Evolutionary conservation across 805 yeast species (phyloP), one percentile per base, ranked within the genome.

Genomic region (Groenewaldozyma salmanticensis): DNA sequence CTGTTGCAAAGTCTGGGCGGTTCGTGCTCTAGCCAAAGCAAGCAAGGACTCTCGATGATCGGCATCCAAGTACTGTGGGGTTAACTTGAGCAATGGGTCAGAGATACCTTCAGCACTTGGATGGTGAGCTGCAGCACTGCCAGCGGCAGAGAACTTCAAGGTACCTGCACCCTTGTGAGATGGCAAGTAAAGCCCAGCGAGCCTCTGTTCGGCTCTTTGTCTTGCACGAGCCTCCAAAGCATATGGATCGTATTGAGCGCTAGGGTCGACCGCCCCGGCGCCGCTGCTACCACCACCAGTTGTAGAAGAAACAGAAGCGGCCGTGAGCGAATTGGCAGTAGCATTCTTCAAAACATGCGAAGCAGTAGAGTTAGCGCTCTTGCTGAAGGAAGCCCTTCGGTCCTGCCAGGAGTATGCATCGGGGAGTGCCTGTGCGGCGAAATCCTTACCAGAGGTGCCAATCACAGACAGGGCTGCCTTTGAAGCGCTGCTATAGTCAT

Each of bases 21-120:
- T 81, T 38, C 72, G 73, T 46, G 59, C 57, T 17, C 71, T 62
- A 11, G 86, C 85, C 42, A 64, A 58, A 4, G 70, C 65, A 44
- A 76, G 69, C 40, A 74, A 61, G 37, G 71, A 64, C 27, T 65
- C 66, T 35, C 37, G 36, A 11, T 45, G 45, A 18, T 16, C 39
- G 5, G 39, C 19, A 19, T 47, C 51, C 20, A 45, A 39, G 33
- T 45, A 45, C 21, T 38, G 36, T 9, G 51, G 48, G 15, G 48
- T 45, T 13, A 42, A 40, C 31, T 27, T 39, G 21, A 47, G 32
- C 31, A 44, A 16, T 4, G 50, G 48, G 31, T 47, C 50, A 15
- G 32, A 33, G 20, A 42, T 31, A 5, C 31, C 39, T 5, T 35
- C 42, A 16, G 48, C 45, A 20, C 37, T 42, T 4, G 43, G 42